Percentiles rank a stretch among this genome's conserved stretches.
These are phyloP conservation scores for Nannizziopsis arthrosporioides DNA, from an alignment of 2,329 filamentous ascomycete genomes.

Conservation along the genomic window DNA sequence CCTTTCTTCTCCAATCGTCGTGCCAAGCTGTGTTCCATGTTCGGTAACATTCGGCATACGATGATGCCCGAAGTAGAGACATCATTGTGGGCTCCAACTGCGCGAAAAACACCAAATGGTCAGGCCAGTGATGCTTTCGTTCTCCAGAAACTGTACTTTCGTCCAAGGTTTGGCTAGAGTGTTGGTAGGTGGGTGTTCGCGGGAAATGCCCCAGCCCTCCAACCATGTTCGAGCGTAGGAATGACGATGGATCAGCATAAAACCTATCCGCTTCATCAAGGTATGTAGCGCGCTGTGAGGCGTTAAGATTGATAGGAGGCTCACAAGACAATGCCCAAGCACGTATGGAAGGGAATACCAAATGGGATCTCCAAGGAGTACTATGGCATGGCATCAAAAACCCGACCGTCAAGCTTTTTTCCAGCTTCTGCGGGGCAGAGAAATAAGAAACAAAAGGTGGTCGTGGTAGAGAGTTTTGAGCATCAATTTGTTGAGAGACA, in stretches of 20 bases:
- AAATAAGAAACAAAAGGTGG: conserved; percentile 3
- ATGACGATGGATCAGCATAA: conserved; percentile 54
- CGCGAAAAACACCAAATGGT: conserved; percentile 45
- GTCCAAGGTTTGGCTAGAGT: conserved; percentile 3
- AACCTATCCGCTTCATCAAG: conserved; percentile 86
- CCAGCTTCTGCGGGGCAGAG: conserved; percentile 14
- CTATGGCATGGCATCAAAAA: conserved; percentile 95
- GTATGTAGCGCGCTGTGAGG: conserved; percentile 53
- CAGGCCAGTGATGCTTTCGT: conserved; percentile 33
- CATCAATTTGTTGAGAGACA: conserved; percentile 28
- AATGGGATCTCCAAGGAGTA: conserved; percentile 84
- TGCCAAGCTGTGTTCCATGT: conserved; percentile 52
- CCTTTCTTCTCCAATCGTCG: conserved; percentile 48
- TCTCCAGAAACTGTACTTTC: conserved; percentile 1
- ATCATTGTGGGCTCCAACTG: conserved; percentile 43
- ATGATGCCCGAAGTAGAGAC: conserved; percentile 32
- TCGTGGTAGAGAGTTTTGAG: conserved; percentile 11
- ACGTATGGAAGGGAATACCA: conserved; percentile 60
- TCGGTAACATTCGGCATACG: conserved; percentile 48
- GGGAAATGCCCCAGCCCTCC: conserved; percentile 28
- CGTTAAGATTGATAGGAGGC: conserved; percentile 60
- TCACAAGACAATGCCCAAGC: conserved; percentile 86
- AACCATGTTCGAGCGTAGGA: conserved; percentile 46
- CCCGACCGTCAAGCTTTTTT: conserved; percentile 44
- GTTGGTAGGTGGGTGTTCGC: conserved; percentile 24